Conservation (phyloP, 441 rosid species). For the Syzygium malaccense region DNA sequence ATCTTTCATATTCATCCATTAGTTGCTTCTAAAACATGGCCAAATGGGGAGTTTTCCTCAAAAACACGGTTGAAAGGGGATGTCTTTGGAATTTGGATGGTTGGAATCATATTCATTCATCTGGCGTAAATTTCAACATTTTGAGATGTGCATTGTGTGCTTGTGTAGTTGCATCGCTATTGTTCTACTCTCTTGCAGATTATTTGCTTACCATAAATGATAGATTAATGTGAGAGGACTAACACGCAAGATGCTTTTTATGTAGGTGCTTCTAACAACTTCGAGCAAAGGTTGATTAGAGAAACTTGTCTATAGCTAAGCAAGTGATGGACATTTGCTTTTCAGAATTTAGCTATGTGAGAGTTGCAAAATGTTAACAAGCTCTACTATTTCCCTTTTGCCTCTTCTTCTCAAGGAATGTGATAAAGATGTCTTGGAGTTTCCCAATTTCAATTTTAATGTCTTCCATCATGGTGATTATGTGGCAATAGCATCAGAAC, state of each 20-base stretch:
- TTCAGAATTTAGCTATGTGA: background rate
- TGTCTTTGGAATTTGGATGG: background rate
- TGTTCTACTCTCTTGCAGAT: no score
- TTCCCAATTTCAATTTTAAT: conserved; percentile 64
- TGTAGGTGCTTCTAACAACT: background rate
- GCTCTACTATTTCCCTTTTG: background rate
- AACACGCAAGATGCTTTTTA: background rate
- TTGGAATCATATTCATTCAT: no score
- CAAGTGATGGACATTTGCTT: background rate
- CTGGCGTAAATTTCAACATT: background rate
- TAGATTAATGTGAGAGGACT: background rate
- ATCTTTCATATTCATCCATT: background rate
- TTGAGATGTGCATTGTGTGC: background rate
- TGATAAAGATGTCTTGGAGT: conserved; percentile 5
- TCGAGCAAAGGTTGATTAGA: background rate
- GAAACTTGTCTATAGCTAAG: background rate
- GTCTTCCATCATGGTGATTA: conserved; percentile 71
- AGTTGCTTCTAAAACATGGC: background rate
- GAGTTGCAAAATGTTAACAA: background rate
- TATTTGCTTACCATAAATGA: no score
- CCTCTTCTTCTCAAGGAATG: conserved; percentile 31
- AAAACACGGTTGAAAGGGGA: background rate
- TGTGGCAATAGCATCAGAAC: conserved; percentile 68
- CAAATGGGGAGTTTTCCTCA: background rate
- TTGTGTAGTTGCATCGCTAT: no score